A percentile compares a stretch with the other conserved stretches of the same genome.
Evolutionary conservation across 2,329 filamentous ascomycete genomes (phyloP).

Genomic region (Ciborinia camelliae): DNA sequence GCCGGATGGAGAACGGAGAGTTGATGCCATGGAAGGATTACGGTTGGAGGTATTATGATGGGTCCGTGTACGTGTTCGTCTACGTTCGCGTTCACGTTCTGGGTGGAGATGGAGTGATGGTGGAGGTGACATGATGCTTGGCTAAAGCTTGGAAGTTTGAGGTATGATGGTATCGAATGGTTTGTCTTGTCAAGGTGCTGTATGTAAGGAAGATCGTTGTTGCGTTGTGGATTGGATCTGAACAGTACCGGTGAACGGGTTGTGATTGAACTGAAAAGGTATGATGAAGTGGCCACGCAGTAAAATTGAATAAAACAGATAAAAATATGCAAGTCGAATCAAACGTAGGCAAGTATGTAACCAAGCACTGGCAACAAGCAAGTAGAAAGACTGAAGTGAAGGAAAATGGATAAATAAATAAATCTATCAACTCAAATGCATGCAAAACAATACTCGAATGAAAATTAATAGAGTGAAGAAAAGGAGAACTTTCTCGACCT

Average conservation of each 20-base stretch:
- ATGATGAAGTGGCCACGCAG: background rate
- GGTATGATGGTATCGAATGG: background rate
- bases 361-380: conserved; percentile 1
- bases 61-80: background rate
- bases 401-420: background rate
- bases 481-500: background rate
- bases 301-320: background rate
- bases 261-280: background rate
- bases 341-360: background rate
- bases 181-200: background rate
- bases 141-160: background rate
- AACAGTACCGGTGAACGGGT: background rate
- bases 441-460: background rate
- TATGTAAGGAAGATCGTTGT: background rate
- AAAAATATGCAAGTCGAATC: background rate
- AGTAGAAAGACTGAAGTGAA: background rate
- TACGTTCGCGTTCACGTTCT: background rate
- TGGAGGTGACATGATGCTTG: conserved; percentile 9
- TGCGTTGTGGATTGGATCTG: background rate
- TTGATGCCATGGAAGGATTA: conserved; percentile 9
- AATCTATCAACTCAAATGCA: background rate
- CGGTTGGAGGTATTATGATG: background rate
- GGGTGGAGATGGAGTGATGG: background rate
- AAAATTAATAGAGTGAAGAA: background rate
- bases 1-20: background rate